These are phyloP conservation scores for Ceratobasidium sp. DNA, from an alignment of 1,284 basidiomycete genomes.

Conservation along the genomic window DNA sequence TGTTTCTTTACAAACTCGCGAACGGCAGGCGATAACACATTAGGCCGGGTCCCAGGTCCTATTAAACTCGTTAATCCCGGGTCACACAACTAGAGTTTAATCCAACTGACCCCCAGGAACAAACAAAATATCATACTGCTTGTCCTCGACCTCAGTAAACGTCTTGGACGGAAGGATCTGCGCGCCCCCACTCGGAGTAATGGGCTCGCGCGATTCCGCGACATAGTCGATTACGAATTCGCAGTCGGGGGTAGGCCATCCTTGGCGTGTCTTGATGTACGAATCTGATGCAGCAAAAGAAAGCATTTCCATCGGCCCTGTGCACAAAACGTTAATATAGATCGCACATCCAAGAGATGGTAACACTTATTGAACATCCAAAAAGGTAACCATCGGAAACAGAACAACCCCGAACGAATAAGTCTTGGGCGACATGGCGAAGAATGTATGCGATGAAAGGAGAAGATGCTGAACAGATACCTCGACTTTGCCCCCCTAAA, in stretches of 20 bases:
- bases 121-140: conserved; percentile 46
- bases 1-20: conserved; percentile 35
- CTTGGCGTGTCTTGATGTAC: conserved; percentile 26
- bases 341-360: background rate
- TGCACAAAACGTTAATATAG: background rate
- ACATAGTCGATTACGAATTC: conserved; percentile 50
- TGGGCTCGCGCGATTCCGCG: conserved; percentile 44
- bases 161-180: conserved; percentile 32
- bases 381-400: conserved; percentile 21
- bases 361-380: conserved; percentile 38
- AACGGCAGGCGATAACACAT: conserved; percentile 14
- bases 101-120: conserved; percentile 43
- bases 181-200: conserved; percentile 42
- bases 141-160: conserved; percentile 39
- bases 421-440: conserved; percentile 14
- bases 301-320: conserved; percentile 37
- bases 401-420: conserved; percentile 33
- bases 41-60: conserved; percentile 36
- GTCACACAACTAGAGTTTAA: background rate
- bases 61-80: background rate
- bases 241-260: conserved; percentile 31
- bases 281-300: conserved; percentile 25
- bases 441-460: conserved; percentile 3
- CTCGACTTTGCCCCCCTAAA: background rate
- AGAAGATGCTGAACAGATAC: background rate